These are phyloP conservation scores for Symbiodinium pilosum DNA, from an alignment of 73 alveolate species.

Conservation along the genomic window DNA sequence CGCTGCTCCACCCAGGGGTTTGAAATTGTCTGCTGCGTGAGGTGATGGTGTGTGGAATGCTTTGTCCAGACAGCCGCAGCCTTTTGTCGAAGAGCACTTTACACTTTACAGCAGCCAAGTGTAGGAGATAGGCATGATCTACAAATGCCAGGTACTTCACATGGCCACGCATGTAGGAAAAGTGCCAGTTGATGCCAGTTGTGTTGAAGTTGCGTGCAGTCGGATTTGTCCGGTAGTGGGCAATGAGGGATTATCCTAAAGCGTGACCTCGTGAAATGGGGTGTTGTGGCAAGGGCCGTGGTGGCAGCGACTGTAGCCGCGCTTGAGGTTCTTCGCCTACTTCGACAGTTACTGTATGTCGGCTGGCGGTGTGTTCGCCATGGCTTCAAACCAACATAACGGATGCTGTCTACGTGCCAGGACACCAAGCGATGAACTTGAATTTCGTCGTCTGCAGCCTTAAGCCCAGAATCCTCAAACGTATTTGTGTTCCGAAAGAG, in stretches of 20 bases:
- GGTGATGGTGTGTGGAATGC: background rate
- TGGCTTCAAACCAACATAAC: background rate
- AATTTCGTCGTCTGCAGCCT: constrained; percentile 47
- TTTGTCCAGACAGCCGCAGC: background rate
- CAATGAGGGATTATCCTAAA: too few relatives aligned
- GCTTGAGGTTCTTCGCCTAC: too few relatives aligned
- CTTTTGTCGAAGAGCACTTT: too few relatives aligned
- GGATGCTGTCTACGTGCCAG: background rate
- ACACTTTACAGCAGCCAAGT: background rate
- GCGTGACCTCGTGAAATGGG: too few relatives aligned
- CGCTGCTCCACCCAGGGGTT: background rate
- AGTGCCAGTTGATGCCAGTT: background rate
- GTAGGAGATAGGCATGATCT: background rate
- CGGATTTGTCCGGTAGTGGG: background rate
- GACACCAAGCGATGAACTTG: constrained; percentile 54
- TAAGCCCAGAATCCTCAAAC: background rate
- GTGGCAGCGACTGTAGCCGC: too few relatives aligned
- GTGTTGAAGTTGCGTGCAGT: background rate
- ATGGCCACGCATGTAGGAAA: background rate
- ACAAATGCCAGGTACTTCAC: too few relatives aligned
- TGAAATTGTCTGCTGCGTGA: background rate
- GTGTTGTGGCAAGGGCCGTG: too few relatives aligned
- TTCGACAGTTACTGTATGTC: background rate
- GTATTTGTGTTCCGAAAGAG: background rate
- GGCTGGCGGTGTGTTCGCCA: background rate